Evolutionary conservation across 176 grass and related monocot species (phyloP), one percentile per base, ranked within the genome.

Genomic region (Musa itinerans): DNA sequence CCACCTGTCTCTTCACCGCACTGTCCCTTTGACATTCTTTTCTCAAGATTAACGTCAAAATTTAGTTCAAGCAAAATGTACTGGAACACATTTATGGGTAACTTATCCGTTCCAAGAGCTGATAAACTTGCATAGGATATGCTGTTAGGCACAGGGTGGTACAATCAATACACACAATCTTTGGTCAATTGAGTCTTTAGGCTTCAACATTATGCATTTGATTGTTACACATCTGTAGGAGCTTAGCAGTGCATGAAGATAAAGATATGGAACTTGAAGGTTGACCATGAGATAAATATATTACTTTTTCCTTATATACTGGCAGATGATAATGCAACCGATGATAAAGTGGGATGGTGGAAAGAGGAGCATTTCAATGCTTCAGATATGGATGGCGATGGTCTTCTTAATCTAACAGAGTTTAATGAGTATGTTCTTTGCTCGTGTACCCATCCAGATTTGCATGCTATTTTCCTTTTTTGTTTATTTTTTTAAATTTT

Each of bases 291-390:
- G 51, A 51, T 25, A 70, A 69, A 1, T 51, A 50, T n/a, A 10
- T 70, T 51, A 2, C 68, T 70, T 51, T 50, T 43, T 52, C 29
- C 52, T 52, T 21, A 57, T 80, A 71, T 71, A 53, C 83, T 64
- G 83, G 10, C 79, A 94, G 88, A 91, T 74, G 76, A 92, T 78
- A 92, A 92, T 81, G 82, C 86, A 74, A 87, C 84, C 9, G 85
- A 89, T 81, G 83, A 99, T 75, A 85, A 75, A n/a, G 83, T 86
- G 78, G 88, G 91, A 70, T 99, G 88, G 91, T 99, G 95, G 95
- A 92, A 89, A 79, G 84, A 91, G 62, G 81, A 85, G 25, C 95
- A 99, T 55, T 99, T 94, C 29, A 91, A 61, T 88, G 84, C 91
- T 52, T 86, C 95, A 71, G 91, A 99, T 81, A 25, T 86, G 54